These are phyloP conservation scores for Thielaviopsis populi DNA, from an alignment of 2,329 filamentous ascomycete species.

Conservation along the genomic window DNA sequence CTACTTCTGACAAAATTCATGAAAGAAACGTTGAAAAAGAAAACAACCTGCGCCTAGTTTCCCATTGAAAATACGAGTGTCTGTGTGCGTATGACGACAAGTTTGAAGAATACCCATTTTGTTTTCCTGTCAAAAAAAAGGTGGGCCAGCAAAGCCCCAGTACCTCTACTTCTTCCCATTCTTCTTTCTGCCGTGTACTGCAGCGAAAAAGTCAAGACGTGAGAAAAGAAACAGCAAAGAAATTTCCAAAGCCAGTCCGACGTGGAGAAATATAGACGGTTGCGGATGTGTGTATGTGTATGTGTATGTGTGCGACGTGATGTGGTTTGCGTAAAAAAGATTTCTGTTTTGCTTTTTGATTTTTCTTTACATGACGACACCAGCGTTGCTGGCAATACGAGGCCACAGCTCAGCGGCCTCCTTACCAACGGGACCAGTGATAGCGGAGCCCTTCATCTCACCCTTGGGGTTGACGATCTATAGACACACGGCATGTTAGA, in stretches of 20 bases:
- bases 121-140: constrained; percentile 9
- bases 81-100: neutral
- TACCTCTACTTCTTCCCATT: neutral
- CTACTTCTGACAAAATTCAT: neutral
- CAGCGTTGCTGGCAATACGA: constrained; percentile 99
- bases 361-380: constrained; percentile 90
- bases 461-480: constrained; percentile 99
- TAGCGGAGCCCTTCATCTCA: constrained; percentile 99
- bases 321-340: constrained; percentile 17
- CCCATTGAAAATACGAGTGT: constrained; percentile 3
- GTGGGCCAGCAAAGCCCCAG: neutral
- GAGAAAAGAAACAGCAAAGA: neutral
- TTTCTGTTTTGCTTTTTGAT: constrained; percentile 20
- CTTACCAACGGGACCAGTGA: constrained; percentile 98
- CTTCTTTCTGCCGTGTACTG: neutral
- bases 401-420: constrained; percentile 99
- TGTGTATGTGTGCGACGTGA: constrained; percentile 11
- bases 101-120: constrained; percentile 1
- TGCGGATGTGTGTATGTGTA: neutral
- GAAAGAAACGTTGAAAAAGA: neutral
- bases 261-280: constrained; percentile 5
- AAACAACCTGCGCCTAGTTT: constrained; percentile 7
- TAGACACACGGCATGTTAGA: neutral
- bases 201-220: neutral
- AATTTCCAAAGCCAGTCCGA: neutral